Conservation (phyloP, 2,329 filamentous ascomycete species). For the Colletotrichum navitas region DNA sequence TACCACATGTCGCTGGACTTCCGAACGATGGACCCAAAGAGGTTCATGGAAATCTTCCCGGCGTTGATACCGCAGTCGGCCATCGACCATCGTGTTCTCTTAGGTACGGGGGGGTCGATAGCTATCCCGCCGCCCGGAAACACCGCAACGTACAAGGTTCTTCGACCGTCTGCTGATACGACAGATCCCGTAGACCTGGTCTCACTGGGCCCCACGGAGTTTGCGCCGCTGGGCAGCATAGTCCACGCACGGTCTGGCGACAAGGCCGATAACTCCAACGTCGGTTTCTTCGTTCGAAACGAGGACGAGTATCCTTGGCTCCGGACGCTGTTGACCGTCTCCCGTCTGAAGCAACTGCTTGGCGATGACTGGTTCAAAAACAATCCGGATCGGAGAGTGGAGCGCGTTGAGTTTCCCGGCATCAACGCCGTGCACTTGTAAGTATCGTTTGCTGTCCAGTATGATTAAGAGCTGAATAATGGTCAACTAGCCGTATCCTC, state of each 20-base stretch:
- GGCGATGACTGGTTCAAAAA: conserved; percentile 45
- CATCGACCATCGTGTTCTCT: conserved; percentile 47
- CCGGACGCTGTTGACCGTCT: conserved; percentile 51
- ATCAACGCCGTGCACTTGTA: conserved; percentile 41
- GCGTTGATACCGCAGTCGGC: conserved; percentile 48
- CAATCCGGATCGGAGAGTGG: conserved; percentile 22
- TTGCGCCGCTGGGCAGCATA: conserved; percentile 49
- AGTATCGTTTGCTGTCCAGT: neutral
- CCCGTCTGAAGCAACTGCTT: conserved; percentile 42
- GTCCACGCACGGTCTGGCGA: conserved; percentile 55
- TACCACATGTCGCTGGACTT: conserved; percentile 60
- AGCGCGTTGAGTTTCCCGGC: conserved; percentile 35
- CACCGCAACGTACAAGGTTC: conserved; percentile 15
- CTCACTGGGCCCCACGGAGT: conserved; percentile 18
- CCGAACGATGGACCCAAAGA: conserved; percentile 56
- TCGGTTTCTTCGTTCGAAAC: conserved; percentile 56
- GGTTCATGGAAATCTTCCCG: conserved; percentile 60
- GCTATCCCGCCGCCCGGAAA: neutral
- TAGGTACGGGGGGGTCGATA: conserved; percentile 9
- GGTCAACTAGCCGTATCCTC: conserved; percentile 25
- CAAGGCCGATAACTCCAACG: conserved; percentile 54
- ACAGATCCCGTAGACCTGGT: conserved; percentile 14
- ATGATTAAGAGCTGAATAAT: neutral
- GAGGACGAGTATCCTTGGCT: conserved; percentile 57
- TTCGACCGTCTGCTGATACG: conserved; percentile 34